These are phyloP conservation scores for Neobulgaria alba DNA, from an alignment of 2,329 filamentous ascomycete species.

Conservation along the genomic window DNA sequence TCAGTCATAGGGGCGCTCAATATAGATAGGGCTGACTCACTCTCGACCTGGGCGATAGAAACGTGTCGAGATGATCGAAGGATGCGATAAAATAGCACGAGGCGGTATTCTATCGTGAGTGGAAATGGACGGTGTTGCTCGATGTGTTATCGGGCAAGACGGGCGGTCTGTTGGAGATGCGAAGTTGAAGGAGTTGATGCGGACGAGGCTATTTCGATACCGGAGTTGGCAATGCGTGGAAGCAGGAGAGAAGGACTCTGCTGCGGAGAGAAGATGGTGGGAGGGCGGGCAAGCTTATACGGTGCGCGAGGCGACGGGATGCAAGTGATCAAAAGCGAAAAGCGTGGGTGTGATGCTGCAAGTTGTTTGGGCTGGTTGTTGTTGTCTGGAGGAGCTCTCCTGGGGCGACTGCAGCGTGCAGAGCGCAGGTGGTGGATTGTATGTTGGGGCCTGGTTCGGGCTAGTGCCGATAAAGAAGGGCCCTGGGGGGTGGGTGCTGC, in stretches of 20 bases:
- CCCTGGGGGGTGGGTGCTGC: neutral
- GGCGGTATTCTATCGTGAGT: conserved; percentile 18
- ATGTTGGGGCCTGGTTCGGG: no score
- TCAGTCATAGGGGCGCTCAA: neutral
- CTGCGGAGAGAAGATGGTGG: conserved; percentile 9
- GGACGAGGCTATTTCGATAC: conserved; percentile 8
- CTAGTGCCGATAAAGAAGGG: no score
- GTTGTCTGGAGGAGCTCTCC: conserved; percentile 1
- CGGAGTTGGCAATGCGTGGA: conserved; percentile 10
- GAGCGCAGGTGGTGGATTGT: no score
- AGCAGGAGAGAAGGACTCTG: conserved; percentile 21
- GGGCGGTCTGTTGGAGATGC: conserved; percentile 18
- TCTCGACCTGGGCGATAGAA: conserved; percentile 27
- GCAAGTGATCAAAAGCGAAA: conserved; percentile 15
- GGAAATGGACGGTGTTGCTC: conserved; percentile 9
- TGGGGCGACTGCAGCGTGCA: no score
- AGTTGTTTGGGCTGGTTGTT: conserved; percentile 4
- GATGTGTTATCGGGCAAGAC: conserved; percentile 21
- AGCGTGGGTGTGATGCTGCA: conserved; percentile 5
- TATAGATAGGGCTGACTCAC: conserved; percentile 24
- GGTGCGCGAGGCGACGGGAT: conserved; percentile 16
- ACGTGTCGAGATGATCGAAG: conserved; percentile 19
- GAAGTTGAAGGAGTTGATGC: conserved; percentile 11
- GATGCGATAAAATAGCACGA: conserved; percentile 20
- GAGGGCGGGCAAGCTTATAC: conserved; percentile 11